Percentiles rank a stretch among this genome's conserved stretches.
Conservation (phyloP, 768 basidiomycete genomes). For the Phylloporus rhodoxanthus region DNA sequence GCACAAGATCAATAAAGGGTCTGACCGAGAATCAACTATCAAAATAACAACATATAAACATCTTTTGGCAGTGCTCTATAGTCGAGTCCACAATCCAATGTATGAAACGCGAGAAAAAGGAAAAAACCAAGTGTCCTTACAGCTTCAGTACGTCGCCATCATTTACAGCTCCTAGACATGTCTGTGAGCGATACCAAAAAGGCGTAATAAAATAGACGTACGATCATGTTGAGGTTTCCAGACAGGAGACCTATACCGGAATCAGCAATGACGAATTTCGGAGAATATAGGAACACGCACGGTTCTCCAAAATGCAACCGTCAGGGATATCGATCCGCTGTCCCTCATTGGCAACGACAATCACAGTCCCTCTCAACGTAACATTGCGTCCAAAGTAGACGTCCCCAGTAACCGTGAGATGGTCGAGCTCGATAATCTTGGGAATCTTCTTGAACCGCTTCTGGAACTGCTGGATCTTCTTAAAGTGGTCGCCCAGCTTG, state of each 20-base stretch:
- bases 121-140: conserved; percentile 5
- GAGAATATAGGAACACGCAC: conserved; percentile 28
- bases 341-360: conserved; percentile 74
- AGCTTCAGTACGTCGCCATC: neutral
- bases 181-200: neutral
- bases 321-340: conserved; percentile 72
- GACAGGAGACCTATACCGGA: conserved; percentile 50
- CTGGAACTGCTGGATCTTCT: conserved; percentile 68
- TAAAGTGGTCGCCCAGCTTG: conserved; percentile 74
- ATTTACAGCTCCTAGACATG: conserved; percentile 28
- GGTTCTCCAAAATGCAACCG: conserved; percentile 65
- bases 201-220: conserved; percentile 26
- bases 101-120: conserved; percentile 2
- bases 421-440: conserved; percentile 66
- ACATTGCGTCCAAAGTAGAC: conserved; percentile 63
- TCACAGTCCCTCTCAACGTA: conserved; percentile 61
- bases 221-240: conserved; percentile 72
- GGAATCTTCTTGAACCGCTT: conserved; percentile 75
- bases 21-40: neutral
- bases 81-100: conserved; percentile 19
- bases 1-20: neutral
- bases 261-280: conserved; percentile 9
- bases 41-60: neutral
- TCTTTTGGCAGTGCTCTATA: conserved; percentile 11
- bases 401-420: conserved; percentile 67